Evolutionary conservation across 2,329 filamentous ascomycete genomes (phyloP), one percentile per base, ranked within the genome.

Genomic region (Fusarium sp.): DNA sequence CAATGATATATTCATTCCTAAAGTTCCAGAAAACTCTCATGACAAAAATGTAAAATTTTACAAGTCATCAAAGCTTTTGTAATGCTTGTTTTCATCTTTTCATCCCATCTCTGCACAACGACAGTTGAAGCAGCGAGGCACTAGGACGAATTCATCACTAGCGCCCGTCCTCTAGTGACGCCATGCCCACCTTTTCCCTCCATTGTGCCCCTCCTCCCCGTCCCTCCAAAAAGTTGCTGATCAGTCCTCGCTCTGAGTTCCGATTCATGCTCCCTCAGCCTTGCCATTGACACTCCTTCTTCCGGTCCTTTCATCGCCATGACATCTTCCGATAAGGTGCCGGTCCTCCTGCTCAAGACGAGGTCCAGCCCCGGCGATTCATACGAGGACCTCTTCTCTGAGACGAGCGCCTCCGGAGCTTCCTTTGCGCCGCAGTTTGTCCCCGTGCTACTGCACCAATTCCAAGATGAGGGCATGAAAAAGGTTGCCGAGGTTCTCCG

Each of bases 301-400:
- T 25, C 7, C 1, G 8, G 13, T 6, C 18, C 18, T 8, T 42
- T 23, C 18, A 8, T 44, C 59, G 59, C 34, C 58, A 71, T 68
- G 61, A 44, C 61, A 44, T 57, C 38, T 55, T 65, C 44, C 16
- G 10, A 8, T 25, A 62, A 68, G 29, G 71, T 77, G 36, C 79
- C 91, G 1, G 79, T 96, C 20, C 82, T 95, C 20, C 83, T 96
- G 1, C 85, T 96, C 59, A 96, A 96, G 79, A 95, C 92, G 3
- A 90, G 86, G 74, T 95, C 92, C 0, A 83, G 81, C 0, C 91
- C 92, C 0, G 84, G 81, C 46, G 92, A 96, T 77, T 85, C 86
- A 8, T 96, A 96, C 76, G 85, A 91, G 70, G 88, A 92, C 51
- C 83, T 89, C 46, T 91, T 94, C 75, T 81, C 83, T 18, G 42